A percentile compares a stretch with the other conserved stretches of the same genome.
phyloP scores from a whole-genome alignment of 106 monocot species.

The Dendrobium huoshanense region DNA sequence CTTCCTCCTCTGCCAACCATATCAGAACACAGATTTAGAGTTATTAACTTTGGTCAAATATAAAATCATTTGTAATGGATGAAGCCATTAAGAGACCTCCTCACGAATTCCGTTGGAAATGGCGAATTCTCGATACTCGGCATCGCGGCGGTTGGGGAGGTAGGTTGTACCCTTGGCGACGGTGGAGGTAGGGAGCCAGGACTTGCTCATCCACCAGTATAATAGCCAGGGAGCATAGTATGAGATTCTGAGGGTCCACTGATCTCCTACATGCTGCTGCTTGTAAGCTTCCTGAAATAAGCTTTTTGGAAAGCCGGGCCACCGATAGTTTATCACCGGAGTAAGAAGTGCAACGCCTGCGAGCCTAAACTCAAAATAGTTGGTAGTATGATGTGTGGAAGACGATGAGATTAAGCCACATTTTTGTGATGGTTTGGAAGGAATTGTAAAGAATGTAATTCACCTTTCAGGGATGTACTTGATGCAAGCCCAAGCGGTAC shows the following conservation, averaged over 20 bases:
- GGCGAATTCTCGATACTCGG: constrained; percentile 11
- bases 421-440: neutral
- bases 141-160: constrained; percentile 47
- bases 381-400: too few relatives aligned
- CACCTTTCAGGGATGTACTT: constrained; percentile 67
- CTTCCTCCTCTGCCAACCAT: constrained; percentile 26
- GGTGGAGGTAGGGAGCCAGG: constrained; percentile 56
- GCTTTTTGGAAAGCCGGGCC: constrained; percentile 46
- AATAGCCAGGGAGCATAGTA: constrained; percentile 64
- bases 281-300: neutral
- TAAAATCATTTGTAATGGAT: too few relatives aligned
- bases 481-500: constrained; percentile 61
- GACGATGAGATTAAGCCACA: too few relatives aligned
- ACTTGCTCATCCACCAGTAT: constrained; percentile 68
- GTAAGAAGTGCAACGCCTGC: constrained; percentile 54
- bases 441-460: neutral
- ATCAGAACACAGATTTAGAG: neutral
- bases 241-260: constrained; percentile 48
- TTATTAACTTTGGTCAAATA: too few relatives aligned
- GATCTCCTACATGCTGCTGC: constrained; percentile 43
- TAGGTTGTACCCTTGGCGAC: constrained; percentile 36
- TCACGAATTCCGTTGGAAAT: constrained; percentile 13
- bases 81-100: constrained; percentile 16
- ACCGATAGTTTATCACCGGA: constrained; percentile 61
- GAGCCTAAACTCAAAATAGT: constrained; percentile 14